Base-by-base conservation (phyloP, 148 eudicot species). In the Fallopia convolvulus region DNA sequence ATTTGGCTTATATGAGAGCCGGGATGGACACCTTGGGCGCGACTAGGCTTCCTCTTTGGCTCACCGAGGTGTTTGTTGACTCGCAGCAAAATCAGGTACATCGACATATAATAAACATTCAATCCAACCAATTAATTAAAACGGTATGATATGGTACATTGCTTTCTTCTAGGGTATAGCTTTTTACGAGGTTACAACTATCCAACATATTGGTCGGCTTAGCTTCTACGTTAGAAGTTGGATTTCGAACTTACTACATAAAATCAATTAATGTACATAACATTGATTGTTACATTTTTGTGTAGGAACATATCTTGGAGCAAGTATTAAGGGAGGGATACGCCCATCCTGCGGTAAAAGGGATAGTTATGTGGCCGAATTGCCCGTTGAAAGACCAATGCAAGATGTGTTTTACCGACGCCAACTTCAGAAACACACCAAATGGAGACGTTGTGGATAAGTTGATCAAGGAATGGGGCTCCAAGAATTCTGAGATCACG, bases 401-500 rank as follows among this genome's bases (percentile, higher is more conserved):
- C 56, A 63, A 73, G 33, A 89, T 91, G 97, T 88, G 93, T 23
- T 75, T 91, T 2, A 87, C 85, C 0, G 93, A 89, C 63, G 72
- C 73, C 3, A 72, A 84, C 23, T 89, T 87, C 81, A 82, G 76
- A 0, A 89, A 89, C 80, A 81, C 89, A 12, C 84, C 86, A 0
- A 81, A 76, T 6, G 97, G 97, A 18, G 89, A 89, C 39, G 87
- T 83, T 0, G 93, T 89, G 0, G 97, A 91, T 74, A 87, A 83
- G 47, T 48, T 91, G 15, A 75, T 82, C 9, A 53, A 75, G 18
- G 87, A 82, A 48, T 83, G 86, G 89, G 83, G 76, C 21, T 75
- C 84, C 0, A 71, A 81, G 52, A 8, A 78, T 15, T 8, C 85
- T 4, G 81, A 82, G 47, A 80, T 81, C 7, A 66, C 55, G 0